phyloP scores from a whole-genome alignment of 306 rosid species.

The Castanea sativa region DNA sequence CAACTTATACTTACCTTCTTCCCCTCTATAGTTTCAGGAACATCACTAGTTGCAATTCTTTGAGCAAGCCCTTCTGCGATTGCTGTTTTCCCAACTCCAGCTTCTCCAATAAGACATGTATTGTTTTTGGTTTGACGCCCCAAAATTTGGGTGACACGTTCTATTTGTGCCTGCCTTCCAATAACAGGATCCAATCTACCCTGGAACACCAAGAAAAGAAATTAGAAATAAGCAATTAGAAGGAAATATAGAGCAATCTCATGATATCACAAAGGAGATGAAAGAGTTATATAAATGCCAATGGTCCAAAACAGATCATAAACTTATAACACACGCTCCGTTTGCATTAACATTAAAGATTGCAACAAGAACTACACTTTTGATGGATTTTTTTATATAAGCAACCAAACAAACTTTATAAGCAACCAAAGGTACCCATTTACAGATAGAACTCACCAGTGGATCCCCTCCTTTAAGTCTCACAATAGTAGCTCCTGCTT shows the following conservation, averaged over 20 bases:
- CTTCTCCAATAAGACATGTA: constrained; percentile 94
- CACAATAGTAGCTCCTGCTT: no score
- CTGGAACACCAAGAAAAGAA: constrained; percentile 31
- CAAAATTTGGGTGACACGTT: constrained; percentile 90
- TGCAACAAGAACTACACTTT: not conserved
- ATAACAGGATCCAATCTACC: constrained; percentile 96
- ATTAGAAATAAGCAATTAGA: not conserved
- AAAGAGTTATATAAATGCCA: not conserved
- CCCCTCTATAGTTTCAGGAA: constrained; percentile 97
- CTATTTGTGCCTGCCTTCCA: constrained; percentile 93
- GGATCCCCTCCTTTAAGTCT: no score
- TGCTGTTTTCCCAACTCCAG: constrained; percentile 98
- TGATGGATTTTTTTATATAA: not conserved
- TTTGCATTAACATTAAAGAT: not conserved
- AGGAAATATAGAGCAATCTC: constrained; percentile 5
- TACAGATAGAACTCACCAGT: no score
- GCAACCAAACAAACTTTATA: not conserved
- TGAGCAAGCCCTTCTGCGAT: constrained; percentile 98
- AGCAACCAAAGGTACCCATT: no score
- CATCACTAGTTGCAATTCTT: constrained; percentile 85
- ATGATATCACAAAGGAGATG: not conserved
- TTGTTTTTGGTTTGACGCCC: constrained; percentile 89
- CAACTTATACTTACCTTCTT: constrained; percentile 59
- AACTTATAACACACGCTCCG: not conserved
- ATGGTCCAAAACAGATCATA: not conserved